Evolutionary conservation across 2,329 filamentous ascomycete species (phyloP).

Genomic region (Fusarium brevicatenulatum): DNA sequence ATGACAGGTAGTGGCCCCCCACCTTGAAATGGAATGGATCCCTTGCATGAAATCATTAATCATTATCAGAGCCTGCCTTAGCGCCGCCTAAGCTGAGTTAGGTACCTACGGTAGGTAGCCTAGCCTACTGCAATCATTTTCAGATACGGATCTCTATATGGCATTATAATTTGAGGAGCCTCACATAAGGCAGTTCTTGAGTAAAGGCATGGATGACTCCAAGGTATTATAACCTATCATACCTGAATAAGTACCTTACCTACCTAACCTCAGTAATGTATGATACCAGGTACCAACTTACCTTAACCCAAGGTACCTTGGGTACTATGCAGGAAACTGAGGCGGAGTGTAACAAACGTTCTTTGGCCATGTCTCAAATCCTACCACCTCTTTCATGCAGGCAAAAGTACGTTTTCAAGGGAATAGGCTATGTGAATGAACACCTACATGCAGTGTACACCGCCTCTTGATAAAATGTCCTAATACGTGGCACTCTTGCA

Average conservation of each 20-base stretch:
- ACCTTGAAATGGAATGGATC: neutral
- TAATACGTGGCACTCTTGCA: slow-evolving; percentile 5
- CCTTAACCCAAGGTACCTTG: neutral
- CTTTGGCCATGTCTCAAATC: neutral
- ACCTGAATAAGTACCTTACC: neutral
- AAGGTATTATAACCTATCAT: neutral
- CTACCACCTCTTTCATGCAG: neutral
- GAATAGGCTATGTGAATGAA: neutral
- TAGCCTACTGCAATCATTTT: neutral
- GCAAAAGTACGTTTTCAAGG: neutral
- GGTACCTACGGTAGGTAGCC: neutral
- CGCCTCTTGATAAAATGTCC: neutral
- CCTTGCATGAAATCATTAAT: neutral
- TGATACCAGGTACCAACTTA: neutral
- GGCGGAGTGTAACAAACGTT: neutral
- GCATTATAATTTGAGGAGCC: neutral
- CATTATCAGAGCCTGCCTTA: neutral
- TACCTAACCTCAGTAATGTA: neutral
- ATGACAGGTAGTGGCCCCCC: neutral
- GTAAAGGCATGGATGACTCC: neutral
- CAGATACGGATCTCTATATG: neutral
- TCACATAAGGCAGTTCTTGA: neutral
- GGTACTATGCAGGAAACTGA: neutral
- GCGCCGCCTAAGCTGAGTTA: neutral
- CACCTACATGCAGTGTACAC: neutral